Base-by-base conservation (phyloP, 2,329 filamentous ascomycete species). In the Aspergillus awamori region DNA sequence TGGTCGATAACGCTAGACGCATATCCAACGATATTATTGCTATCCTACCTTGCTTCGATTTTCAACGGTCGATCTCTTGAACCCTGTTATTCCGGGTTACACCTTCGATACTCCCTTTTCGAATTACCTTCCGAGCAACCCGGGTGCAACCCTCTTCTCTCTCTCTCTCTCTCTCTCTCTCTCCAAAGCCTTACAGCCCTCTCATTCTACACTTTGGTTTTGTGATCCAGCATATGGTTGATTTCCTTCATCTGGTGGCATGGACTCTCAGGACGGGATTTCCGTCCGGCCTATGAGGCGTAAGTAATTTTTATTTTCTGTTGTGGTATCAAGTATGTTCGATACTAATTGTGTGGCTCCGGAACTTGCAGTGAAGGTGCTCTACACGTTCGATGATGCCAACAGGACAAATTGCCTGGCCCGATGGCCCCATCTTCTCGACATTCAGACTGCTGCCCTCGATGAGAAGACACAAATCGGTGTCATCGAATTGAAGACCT, bases 341-440 rank as follows among this genome's bases (percentile, higher is more conserved):
- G 17, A 49, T 59, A 58, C 71, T 72, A 65, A 68, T 28, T 52
- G 24, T 52, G 62, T 53, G 38, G 17, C 36, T 53, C 10, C 41
- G 47, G 69, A 72, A 22, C 53, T 65, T 63, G 58, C 77, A 96
- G 93, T 98, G 77, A 98, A 98, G 83, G 90, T 98, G 53, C 88
- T 96, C 63, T 99, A 98, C 79, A 97, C 93, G 33, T 97, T 98
- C 79, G 93, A 98, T 76, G 88, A 89, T 73, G 89, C 94, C 67
- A 89, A 87, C 79, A 93, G 93, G 78, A 89, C 92, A 65, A 93
- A 94, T 74, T 97, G 93, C 77, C 84, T 99, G 53, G 93, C 94
- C 62, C 87, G 94, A 70, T 89, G 92, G 82, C 90, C 92, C 17
- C 89, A 94, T 61, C 84, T 89, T 15, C 82, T 97, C 60, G 85